Evolutionary conservation across 805 yeast genomes (phyloP).

Genomic region (Pichia rugopelliculosa): DNA sequence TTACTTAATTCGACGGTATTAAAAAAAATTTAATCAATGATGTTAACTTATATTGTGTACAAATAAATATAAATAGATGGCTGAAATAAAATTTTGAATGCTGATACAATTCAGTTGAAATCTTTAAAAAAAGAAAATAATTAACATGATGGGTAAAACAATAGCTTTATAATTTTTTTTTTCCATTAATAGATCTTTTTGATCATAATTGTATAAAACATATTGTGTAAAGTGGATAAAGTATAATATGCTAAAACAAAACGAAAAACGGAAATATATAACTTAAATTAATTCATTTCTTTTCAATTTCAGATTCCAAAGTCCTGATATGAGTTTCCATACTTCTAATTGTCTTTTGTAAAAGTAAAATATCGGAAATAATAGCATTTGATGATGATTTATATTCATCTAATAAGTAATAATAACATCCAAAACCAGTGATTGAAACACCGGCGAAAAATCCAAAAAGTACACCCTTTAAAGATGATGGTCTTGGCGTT

Average conservation of each 20-base stretch:
- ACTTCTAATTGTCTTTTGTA: slow-evolving; percentile 45
- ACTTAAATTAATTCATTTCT: slow-evolving; percentile 18
- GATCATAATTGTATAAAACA: neutral
- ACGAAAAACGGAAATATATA: neutral
- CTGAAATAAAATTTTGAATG: neutral
- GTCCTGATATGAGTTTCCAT: slow-evolving; percentile 28
- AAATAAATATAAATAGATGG: neutral
- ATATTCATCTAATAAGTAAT: slow-evolving; percentile 72
- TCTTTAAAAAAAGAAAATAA: neutral
- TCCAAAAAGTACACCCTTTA: slow-evolving; percentile 53
- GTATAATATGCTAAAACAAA: neutral
- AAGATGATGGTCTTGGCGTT: slow-evolving; percentile 15
- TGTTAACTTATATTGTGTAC: neutral
- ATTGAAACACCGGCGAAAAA: slow-evolving; percentile 68
- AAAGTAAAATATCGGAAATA: slow-evolving; percentile 63
- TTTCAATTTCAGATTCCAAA: slow-evolving; percentile 38
- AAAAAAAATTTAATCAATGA: neutral
- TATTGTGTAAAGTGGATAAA: neutral
- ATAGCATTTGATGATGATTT: slow-evolving; percentile 64
- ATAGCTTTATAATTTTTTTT: too few relatives aligned
- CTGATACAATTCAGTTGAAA: neutral
- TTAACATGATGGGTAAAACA: neutral
- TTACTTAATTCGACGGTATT: too few relatives aligned
- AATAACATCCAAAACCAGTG: slow-evolving; percentile 72
- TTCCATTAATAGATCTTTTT: neutral